These are phyloP conservation scores for Phialophora expanda DNA, from an alignment of 2,329 filamentous ascomycete species.

Conservation along the genomic window DNA sequence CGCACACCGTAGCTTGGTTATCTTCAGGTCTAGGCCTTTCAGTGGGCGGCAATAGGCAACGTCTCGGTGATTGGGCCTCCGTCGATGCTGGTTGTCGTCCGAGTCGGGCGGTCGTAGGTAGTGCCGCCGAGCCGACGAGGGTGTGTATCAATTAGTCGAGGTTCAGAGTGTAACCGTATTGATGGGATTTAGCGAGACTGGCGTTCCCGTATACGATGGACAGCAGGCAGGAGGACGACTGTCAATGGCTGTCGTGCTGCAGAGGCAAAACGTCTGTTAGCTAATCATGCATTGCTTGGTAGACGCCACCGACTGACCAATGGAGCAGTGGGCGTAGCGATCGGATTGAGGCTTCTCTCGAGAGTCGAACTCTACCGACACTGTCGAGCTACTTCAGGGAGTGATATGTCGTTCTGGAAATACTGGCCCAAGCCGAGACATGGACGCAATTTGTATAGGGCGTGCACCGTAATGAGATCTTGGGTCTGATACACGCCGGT, in stretches of 20 bases:
- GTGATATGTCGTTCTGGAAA: not conserved
- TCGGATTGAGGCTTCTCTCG: not conserved
- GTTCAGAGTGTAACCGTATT: not conserved
- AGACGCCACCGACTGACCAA: not conserved
- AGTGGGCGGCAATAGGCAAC: not conserved
- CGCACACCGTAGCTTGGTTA: not conserved
- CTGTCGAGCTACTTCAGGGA: not conserved
- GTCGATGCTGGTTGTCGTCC: not conserved
- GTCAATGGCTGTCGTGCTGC: not conserved
- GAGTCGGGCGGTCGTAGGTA: not conserved
- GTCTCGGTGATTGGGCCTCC: not conserved
- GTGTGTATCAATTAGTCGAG: not conserved
- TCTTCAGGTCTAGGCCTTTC: not conserved
- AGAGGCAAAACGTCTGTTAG: not conserved
- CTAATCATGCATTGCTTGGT: slow-evolving; percentile 1
- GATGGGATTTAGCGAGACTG: not conserved
- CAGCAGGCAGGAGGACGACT: not conserved
- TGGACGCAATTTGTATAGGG: not conserved
- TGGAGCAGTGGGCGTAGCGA: not conserved
- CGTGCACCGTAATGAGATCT: not conserved
- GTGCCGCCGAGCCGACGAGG: not conserved
- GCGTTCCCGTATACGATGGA: not conserved
- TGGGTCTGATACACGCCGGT: slow-evolving; percentile 1
- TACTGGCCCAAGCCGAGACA: not conserved
- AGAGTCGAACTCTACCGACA: not conserved